Percentiles rank a stretch among this genome's conserved stretches.
These are phyloP conservation scores for Sanghuangporus weigelae DNA, from an alignment of 1,284 basidiomycete genomes.

Conservation along the genomic window DNA sequence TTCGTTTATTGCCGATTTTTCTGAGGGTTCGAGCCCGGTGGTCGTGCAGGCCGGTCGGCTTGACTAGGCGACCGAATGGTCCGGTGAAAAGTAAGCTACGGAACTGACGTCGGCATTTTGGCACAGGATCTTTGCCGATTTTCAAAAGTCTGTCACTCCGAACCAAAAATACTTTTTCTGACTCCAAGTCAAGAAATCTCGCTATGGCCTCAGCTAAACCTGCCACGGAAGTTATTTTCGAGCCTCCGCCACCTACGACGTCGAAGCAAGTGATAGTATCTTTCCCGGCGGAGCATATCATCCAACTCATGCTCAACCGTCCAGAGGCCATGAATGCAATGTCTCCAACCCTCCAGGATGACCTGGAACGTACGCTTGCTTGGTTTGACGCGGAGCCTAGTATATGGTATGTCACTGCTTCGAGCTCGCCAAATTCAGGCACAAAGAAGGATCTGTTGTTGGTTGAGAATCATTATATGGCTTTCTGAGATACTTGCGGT, in stretches of 20 bases:
- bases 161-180: neutral
- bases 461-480: neutral
- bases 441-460: neutral
- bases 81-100: neutral
- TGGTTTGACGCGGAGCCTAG: conserved; percentile 76
- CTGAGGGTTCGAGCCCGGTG: neutral
- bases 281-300: conserved; percentile 61
- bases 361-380: conserved; percentile 53
- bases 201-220: neutral
- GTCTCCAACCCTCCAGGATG: conserved; percentile 52
- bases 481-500: neutral
- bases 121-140: neutral
- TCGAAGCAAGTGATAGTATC: conserved; percentile 53
- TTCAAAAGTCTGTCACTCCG: no score
- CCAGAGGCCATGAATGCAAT: conserved; percentile 73
- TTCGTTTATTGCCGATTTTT: neutral
- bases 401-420: conserved; percentile 51
- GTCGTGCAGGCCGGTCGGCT: neutral
- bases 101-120: neutral
- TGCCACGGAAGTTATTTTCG: neutral
- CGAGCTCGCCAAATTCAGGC: neutral
- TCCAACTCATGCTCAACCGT: conserved; percentile 72
- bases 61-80: neutral
- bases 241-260: conserved; percentile 35
- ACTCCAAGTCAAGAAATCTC: neutral